These are phyloP conservation scores for Fusarium subglutinans DNA, from an alignment of 2,329 filamentous ascomycete species.

Conservation along the genomic window DNA sequence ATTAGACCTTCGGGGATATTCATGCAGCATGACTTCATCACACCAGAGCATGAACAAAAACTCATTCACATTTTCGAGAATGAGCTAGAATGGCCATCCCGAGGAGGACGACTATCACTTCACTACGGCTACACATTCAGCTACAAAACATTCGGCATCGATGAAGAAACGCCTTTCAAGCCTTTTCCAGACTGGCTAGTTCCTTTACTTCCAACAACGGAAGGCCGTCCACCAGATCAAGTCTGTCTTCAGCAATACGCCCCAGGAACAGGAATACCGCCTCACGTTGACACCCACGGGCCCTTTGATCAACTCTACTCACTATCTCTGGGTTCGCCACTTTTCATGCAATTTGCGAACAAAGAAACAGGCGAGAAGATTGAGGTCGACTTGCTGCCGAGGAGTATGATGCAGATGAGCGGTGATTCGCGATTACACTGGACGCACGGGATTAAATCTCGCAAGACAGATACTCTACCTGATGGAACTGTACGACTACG, in stretches of 20 bases:
- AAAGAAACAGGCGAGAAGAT: constrained; percentile 41
- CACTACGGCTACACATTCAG: constrained; percentile 68
- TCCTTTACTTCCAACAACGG: constrained; percentile 57
- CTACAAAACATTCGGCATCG: constrained; percentile 67
- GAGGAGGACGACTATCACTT: constrained; percentile 57
- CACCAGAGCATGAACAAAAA: constrained; percentile 53
- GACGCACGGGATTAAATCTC: constrained; percentile 64
- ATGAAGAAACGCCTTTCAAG: constrained; percentile 58
- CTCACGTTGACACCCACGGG: constrained; percentile 67
- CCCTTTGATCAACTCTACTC: constrained; percentile 57
- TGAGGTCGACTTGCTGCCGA: constrained; percentile 58
- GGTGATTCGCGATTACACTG: constrained; percentile 62
- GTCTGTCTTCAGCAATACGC: constrained; percentile 70
- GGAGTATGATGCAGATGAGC: constrained; percentile 62
- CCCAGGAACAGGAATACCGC: constrained; percentile 67
- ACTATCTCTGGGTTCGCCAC: constrained; percentile 53
- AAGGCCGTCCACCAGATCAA: constrained; percentile 60
- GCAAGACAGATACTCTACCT: constrained; percentile 59
- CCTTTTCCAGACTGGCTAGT: constrained; percentile 62
- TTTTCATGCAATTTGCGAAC: constrained; percentile 57
- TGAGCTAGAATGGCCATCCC: constrained; percentile 57
- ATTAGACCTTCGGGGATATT: constrained; percentile 50
- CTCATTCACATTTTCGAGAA: constrained; percentile 55
- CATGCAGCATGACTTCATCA: constrained; percentile 59
- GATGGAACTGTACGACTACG: constrained; percentile 57